Evolutionary conservation across 805 yeast species (phyloP), one percentile per base, ranked within the genome.

Genomic region (Metschnikowia continentalis): DNA sequence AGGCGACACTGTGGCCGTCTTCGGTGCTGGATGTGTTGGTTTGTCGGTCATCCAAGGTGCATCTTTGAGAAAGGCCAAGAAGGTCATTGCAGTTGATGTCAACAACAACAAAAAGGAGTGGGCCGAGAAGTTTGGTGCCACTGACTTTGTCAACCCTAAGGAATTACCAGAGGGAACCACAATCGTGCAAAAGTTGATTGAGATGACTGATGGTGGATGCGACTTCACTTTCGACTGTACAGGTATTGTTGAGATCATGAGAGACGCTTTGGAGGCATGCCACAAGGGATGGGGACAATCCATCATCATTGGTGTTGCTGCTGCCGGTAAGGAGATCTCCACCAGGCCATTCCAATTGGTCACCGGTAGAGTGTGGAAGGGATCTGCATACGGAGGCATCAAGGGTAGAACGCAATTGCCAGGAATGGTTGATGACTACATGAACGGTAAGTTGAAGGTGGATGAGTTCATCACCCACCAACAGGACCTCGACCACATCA

Each of bases 261-360:
- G 98, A 76, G 78, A 83, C 65, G 99, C 99, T 30, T 79, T 94
- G 59, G 98, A 94, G 78, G 88, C 96, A 20, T 90, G 97, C 70
- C 98, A 94, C 77, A 92, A 91, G 74, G 99, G 99, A 58, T 94
- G 99, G 97, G 99, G 99, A 72, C 83, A 85, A 66, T 90, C 97
- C 20, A 80, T 92, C 61, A 78, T 94, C 63, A 94, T 94, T 67
- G 99, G 99, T 70, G 99, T 94, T 61, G 99, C 99, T 44, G 96
- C 97, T 60, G 96, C 97, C 38, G 99, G 99, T 59, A 79, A 90
- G 74, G 98, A 94, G 75, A 91, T 95, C 57, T 74, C 96, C 52
- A 94, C 98, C 44, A 84, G 98, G 74, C 99, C 99, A 54, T 94
- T 94, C 88, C 98, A 92, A 78, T 82, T 94, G 71, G 98, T 94